Percentiles rank a stretch among this genome's conserved stretches.
These are phyloP conservation scores for Elsinoe fawcettii DNA, from an alignment of 2,329 filamentous ascomycete genomes.

Conservation along the genomic window DNA sequence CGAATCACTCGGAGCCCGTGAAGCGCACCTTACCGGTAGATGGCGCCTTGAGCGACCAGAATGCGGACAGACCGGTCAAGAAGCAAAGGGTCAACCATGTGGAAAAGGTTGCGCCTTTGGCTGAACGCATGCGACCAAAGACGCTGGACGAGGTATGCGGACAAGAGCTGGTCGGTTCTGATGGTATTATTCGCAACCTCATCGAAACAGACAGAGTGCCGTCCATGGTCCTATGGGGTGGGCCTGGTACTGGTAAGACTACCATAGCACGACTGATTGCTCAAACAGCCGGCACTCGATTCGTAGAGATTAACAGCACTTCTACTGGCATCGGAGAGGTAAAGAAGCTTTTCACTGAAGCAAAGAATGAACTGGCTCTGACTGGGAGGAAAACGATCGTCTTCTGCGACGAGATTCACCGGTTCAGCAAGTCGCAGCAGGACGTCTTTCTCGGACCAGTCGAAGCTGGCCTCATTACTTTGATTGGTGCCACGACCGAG, in stretches of 20 bases:
- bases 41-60: conserved; percentile 24
- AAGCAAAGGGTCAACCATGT: conserved; percentile 57
- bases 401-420: conserved; percentile 94
- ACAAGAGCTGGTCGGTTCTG: conserved; percentile 79
- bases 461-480: conserved; percentile 78
- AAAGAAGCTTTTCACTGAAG: conserved; percentile 85
- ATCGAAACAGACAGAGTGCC: conserved; percentile 82
- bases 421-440: conserved; percentile 86
- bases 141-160: conserved; percentile 81
- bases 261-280: conserved; percentile 91
- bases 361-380: conserved; percentile 67
- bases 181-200: conserved; percentile 75
- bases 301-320: conserved; percentile 94
- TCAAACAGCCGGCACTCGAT: conserved; percentile 69
- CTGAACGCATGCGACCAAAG: conserved; percentile 85
- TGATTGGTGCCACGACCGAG: conserved; percentile 94
- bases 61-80: conserved; percentile 42
- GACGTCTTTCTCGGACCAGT: conserved; percentile 92
- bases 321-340: conserved; percentile 79
- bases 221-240: conserved; percentile 92
- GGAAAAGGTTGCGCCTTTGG: conserved; percentile 69
- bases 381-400: conserved; percentile 89
- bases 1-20: conserved; percentile 2
- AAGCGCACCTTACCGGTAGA: conserved; percentile 22
- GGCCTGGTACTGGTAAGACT: conserved; percentile 74